These are phyloP conservation scores for Nigrospora sphaerica DNA, from an alignment of 2,329 filamentous ascomycete species.

Conservation along the genomic window DNA sequence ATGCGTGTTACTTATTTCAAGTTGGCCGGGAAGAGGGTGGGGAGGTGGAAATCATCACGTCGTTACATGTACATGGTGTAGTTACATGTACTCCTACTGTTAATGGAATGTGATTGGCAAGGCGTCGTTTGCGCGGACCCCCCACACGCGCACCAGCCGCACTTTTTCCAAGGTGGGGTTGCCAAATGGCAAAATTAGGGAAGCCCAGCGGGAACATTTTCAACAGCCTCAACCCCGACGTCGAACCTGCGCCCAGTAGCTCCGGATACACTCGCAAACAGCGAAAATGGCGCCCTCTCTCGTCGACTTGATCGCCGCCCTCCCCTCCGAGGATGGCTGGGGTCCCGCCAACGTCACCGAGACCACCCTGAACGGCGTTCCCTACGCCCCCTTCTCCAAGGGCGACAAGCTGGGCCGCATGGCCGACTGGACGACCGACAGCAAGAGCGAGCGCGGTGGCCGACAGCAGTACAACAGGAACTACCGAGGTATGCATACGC, in stretches of 20 bases:
- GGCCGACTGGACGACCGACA: conserved; percentile 94
- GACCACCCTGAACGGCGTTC: conserved; percentile 88
- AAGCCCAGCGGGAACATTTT: too few species aligned
- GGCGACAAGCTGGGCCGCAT: conserved; percentile 98
- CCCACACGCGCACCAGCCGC: too few species aligned
- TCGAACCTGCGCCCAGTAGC: too few species aligned
- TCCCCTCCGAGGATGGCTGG: conserved; percentile 76
- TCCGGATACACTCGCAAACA: too few species aligned
- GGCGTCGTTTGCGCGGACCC: not conserved
- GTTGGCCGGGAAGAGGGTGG: too few species aligned
- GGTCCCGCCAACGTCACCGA: conserved; percentile 76
- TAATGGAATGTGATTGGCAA: not conserved
- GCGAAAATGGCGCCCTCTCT: conserved; percentile 15
- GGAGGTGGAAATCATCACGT: too few species aligned
- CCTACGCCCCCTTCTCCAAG: conserved; percentile 97
- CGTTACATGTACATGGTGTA: too few species aligned
- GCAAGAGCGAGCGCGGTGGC: conserved; percentile 76
- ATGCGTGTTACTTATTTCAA: too few species aligned
- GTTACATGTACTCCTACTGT: too few species aligned
- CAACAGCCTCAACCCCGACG: too few species aligned
- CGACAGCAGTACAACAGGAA: conserved; percentile 87
- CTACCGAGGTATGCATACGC: conserved; percentile 64
- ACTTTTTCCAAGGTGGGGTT: not conserved
- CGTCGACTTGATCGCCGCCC: conserved; percentile 59
- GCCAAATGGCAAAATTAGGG: too few species aligned